Conservation (phyloP, 2,329 filamentous ascomycete species). For the Dothistroma septosporum region DNA sequence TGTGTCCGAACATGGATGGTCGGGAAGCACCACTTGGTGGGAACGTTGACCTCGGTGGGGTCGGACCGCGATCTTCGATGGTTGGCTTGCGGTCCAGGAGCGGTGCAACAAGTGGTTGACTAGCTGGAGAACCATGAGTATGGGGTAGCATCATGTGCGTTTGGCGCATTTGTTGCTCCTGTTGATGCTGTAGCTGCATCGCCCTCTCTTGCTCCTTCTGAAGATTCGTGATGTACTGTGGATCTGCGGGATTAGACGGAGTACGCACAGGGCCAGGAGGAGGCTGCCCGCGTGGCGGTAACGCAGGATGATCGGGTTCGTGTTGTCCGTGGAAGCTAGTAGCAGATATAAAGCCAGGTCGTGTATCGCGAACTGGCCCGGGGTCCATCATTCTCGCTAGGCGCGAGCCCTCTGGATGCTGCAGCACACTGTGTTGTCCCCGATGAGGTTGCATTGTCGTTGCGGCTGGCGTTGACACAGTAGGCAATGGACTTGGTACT, state of each 20-base stretch:
- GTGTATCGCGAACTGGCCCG: neutral
- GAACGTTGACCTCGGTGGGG: slow-evolving; percentile 26
- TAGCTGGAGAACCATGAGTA: slow-evolving; percentile 29
- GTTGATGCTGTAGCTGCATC: slow-evolving; percentile 10
- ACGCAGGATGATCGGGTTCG: slow-evolving; percentile 19
- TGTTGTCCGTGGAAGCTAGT: slow-evolving; percentile 19
- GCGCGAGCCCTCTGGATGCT: slow-evolving; percentile 30
- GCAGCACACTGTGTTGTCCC: slow-evolving; percentile 22
- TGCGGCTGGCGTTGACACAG: slow-evolving; percentile 21
- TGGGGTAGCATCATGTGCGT: slow-evolving; percentile 16
- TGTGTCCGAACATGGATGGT: slow-evolving; percentile 16
- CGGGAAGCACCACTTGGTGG: slow-evolving; percentile 16
- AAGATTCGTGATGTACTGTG: slow-evolving; percentile 26
- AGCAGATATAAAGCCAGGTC: slow-evolving; percentile 1
- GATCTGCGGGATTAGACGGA: slow-evolving; percentile 20
- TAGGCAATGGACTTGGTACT: slow-evolving; percentile 27
- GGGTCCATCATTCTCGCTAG: slow-evolving; percentile 18
- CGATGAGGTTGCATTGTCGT: slow-evolving; percentile 23
- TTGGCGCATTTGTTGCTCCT: slow-evolving; percentile 19
- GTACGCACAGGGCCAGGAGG: slow-evolving; percentile 19
- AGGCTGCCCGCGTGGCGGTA: slow-evolving; percentile 23
- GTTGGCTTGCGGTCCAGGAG: slow-evolving; percentile 26
- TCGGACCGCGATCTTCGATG: slow-evolving; percentile 30
- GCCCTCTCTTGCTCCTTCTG: slow-evolving; percentile 33
- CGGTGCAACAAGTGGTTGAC: slow-evolving; percentile 20